Base-by-base conservation (phyloP, 2,329 filamentous ascomycete species). In the Venturia carpophila region DNA sequence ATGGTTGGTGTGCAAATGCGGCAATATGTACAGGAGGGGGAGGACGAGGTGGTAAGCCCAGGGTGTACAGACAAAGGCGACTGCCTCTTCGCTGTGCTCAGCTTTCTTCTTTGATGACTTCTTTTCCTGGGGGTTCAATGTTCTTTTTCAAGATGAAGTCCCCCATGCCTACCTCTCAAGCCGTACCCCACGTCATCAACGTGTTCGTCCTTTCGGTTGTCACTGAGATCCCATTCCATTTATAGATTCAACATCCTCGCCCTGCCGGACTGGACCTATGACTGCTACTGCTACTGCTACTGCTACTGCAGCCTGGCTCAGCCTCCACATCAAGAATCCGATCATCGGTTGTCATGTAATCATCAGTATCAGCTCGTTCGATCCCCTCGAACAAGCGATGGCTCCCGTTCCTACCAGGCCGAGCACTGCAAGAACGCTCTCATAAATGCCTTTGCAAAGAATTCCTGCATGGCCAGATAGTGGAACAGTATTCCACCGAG, bases 401-500 rank as follows among this genome's bases (percentile, higher is more conserved):
- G 6, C 39, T 11, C 34, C 37, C 15, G 39, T 19, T 7, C 17
- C 61, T 63, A 64, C 63, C 63, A 67, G 17, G 34, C 52, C 24
- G 65, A 66, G 37, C 66, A 67, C 55, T 67, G 60, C 27, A 52
- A 24, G n/a, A 34, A 34, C 17, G 65, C 65, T 34, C 66, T 49
- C 56, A 60, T 27, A 69, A 81, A 77, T 1, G 80, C 80, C 63
- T 77, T 75, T 6, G 88, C 83, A 73, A 99, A 99, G 76, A 99
- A 94, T 65, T 92, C 85, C 76, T 97, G 90, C 93, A 99, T 97
- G 21, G 94, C 94, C 27, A 84, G 83, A 77, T 97, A 99, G 76
- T 99, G 94, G 75, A 96, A 97, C n/a, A 97, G 77, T 66, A 99
- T 99, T 13, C 94, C 94, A 19, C 92, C 91, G 37, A 99, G 80